Percentiles rank a stretch among this genome's conserved stretches.
phyloP scores from a whole-genome alignment of 139 green algal species.

The Mychonastes homosphaera region DNA sequence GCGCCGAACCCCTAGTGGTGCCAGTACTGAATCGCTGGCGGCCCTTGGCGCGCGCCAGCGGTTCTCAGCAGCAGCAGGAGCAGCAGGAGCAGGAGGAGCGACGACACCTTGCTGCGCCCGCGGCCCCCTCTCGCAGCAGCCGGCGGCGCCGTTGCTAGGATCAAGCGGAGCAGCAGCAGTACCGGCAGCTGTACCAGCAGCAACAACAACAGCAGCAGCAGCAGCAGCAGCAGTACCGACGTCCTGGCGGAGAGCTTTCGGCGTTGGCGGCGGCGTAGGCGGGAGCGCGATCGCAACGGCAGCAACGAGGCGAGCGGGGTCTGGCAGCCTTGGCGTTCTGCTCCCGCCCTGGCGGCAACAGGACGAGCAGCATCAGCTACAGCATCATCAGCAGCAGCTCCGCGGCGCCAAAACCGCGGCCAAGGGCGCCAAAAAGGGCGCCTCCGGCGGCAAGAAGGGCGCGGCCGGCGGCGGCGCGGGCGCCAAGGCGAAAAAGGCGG shows the following conservation, averaged over 20 bases:
- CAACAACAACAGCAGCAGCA: not conserved
- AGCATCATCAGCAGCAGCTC: conserved; percentile 8
- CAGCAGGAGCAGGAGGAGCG: not conserved
- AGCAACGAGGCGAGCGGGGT: too few relatives aligned
- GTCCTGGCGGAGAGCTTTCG: not conserved
- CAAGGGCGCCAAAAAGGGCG: not conserved
- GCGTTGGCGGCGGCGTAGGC: not conserved
- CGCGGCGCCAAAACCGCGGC: conserved; percentile 8
- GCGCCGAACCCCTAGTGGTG: not conserved
- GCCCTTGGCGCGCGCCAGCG: not conserved
- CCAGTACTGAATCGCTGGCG: not conserved
- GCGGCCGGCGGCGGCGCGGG: not conserved
- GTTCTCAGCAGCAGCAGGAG: not conserved
- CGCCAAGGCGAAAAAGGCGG: conserved; percentile 11
- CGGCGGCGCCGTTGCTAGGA: not conserved
- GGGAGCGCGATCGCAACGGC: not conserved
- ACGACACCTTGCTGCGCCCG: not conserved
- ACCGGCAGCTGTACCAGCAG: not conserved
- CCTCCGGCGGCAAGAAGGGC: conserved; percentile 6
- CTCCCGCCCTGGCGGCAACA: not conserved
- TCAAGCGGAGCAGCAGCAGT: not conserved
- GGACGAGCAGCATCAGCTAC: not conserved
- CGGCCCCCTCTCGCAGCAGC: too few relatives aligned
- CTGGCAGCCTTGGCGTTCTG: conserved; percentile 4
- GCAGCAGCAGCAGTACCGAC: not conserved